Base-by-base conservation (phyloP, 257 asterid species). In the Solanum corneliomulleri region DNA sequence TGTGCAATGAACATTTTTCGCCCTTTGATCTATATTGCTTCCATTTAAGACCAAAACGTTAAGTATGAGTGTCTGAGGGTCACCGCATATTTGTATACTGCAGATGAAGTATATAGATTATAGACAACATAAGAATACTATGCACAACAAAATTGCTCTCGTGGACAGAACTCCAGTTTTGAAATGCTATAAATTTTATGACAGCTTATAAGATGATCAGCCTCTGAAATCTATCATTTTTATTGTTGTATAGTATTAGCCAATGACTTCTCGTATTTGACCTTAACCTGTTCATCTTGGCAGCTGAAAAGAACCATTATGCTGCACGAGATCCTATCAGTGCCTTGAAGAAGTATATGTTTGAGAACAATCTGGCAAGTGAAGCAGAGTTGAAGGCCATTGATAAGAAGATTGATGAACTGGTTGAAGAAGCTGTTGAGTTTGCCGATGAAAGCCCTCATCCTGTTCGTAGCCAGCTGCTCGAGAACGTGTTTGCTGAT, bases 221-320 rank as follows among this genome's bases (percentile, higher is more conserved):
- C 14, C n/a, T 8, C 62, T 77, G 37, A 75, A 75, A 35, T 74
- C 52, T 37, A 3, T 71, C 41, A 69, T 69, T 5, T 35, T 16
- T 71, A 71, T 71, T 71, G 52, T 71, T 74, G 80, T 35, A 33
- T 77, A 21, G 44, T 77, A 14, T 44, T 15, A 44, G 15, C 25
- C 25, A 27, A 77, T 44, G 66, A 25, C 27, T 78, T 78, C 25
- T 25, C 23, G 44, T 78, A 25, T 47, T 78, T 78, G 16, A 78
- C 42, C 84, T 27, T 78, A 2, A 78, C 15, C 16, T 45, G 27
- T 18, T 74, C 80, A 78, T 64, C 39, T 45, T 78, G 90, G 90
- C 96, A 96, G 99, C 97, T 90, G 99, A 96, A 94, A 96, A 96
- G 94, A 97, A 98, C 66, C 95, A 89, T 85, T 96, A 95, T 86